Conservation (phyloP, 148 eudicot species). For the Arctostaphylos glauca region DNA sequence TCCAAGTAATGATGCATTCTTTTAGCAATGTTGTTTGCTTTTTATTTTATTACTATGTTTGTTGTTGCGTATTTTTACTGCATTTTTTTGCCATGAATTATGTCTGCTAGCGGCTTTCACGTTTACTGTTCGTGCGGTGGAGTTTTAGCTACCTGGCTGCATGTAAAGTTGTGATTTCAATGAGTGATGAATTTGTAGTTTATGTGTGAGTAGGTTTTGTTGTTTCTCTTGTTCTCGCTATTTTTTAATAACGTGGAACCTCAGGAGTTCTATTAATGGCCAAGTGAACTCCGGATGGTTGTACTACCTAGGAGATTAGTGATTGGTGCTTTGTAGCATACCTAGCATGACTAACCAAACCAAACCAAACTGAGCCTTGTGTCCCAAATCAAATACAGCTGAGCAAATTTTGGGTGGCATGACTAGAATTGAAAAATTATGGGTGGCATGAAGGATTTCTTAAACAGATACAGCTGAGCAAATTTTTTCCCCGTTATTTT, state of each 20-base stretch:
- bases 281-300: background rate
- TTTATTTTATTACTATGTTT: background rate
- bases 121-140: background rate
- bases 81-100: background rate
- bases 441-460: background rate
- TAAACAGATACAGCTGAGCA: background rate
- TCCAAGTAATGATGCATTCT: constrained; percentile 30
- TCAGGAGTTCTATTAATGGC: background rate
- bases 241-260: background rate
- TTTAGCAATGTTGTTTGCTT: background rate
- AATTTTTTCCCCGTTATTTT: background rate
- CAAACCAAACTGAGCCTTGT: no score
- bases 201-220: background rate
- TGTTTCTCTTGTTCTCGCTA: background rate
- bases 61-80: background rate
- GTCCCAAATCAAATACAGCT: no score
- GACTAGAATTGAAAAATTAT: background rate
- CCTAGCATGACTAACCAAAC: no score
- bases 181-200: background rate
- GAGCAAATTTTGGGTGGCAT: no score
- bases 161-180: background rate
- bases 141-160: background rate
- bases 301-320: background rate
- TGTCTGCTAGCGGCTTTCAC: no score
- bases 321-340: background rate